Evolutionary conservation across 805 yeast species (phyloP).

Genomic region (Sugiyamaella floridensis): DNA sequence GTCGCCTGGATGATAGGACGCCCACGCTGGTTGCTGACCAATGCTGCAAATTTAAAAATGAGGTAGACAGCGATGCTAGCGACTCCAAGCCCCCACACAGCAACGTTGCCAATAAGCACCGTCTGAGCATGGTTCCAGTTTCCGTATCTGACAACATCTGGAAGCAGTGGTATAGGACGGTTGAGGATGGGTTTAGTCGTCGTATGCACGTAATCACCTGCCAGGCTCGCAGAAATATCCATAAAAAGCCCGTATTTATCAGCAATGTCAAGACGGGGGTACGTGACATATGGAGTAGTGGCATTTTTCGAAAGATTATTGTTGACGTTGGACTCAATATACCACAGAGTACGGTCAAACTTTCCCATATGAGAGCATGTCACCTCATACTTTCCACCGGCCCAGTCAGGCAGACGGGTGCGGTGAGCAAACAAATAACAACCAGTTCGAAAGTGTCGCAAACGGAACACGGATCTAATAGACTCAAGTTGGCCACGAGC

Average conservation of each 20-base stretch:
- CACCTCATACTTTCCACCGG: slow-evolving; percentile 63
- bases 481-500: slow-evolving; percentile 33
- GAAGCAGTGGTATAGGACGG: slow-evolving; percentile 6
- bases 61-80: slow-evolving; percentile 7
- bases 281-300: not conserved
- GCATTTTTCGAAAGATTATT: not conserved
- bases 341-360: slow-evolving; percentile 52
- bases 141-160: slow-evolving; percentile 7
- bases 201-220: not conserved
- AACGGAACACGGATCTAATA: slow-evolving; percentile 48
- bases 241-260: not conserved
- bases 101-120: slow-evolving; percentile 12
- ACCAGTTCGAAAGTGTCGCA: slow-evolving; percentile 48
- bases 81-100: slow-evolving; percentile 11
- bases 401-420: slow-evolving; percentile 60
- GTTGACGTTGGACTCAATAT: slow-evolving; percentile 45
- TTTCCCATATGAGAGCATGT: slow-evolving; percentile 62
- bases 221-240: slow-evolving; percentile 6
- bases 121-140: slow-evolving; percentile 12
- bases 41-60: slow-evolving; percentile 7
- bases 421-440: slow-evolving; percentile 61
- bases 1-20: slow-evolving; percentile 1
- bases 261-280: not conserved
- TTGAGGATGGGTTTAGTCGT: not conserved
- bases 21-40: slow-evolving; percentile 15